Conservation (phyloP, 495 filamentous ascomycete genomes). For the Hypoxylon intermedium region DNA sequence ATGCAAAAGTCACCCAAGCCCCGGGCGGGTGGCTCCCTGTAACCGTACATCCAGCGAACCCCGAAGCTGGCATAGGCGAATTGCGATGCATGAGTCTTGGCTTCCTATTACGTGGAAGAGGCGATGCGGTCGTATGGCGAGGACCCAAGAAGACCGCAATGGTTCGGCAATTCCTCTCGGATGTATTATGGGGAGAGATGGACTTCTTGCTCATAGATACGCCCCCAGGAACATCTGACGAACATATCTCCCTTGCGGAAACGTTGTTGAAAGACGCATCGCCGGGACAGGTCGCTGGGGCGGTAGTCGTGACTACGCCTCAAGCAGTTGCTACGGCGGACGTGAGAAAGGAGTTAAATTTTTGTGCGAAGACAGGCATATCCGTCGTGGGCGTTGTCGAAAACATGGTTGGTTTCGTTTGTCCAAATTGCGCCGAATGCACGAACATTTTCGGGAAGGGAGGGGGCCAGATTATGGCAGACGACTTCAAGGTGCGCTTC, state of each 20-base stretch:
- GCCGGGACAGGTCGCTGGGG: slow-evolving; percentile 71
- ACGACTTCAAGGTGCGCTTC: slow-evolving; percentile 82
- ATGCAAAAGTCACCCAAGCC: slow-evolving; percentile 86
- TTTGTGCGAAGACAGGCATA: slow-evolving; percentile 86
- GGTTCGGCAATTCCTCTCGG: slow-evolving; percentile 92
- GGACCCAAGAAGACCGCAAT: slow-evolving; percentile 99
- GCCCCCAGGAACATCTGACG: slow-evolving; percentile 93
- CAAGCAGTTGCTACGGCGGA: slow-evolving; percentile 93
- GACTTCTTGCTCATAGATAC: slow-evolving; percentile 96
- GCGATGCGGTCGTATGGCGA: slow-evolving; percentile 94
- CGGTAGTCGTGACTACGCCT: slow-evolving; percentile 94
- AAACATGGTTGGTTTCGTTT: slow-evolving; percentile 98
- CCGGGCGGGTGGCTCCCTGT: slow-evolving; percentile 91
- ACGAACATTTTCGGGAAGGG: slow-evolving; percentile 91
- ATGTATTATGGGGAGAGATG: slow-evolving; percentile 87
- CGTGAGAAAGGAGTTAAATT: slow-evolving; percentile 95
- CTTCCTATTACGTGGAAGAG: slow-evolving; percentile 82
- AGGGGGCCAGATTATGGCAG: slow-evolving; percentile 88
- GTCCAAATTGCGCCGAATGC: slow-evolving; percentile 91
- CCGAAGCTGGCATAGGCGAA: slow-evolving; percentile 61
- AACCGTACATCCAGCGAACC: slow-evolving; percentile 68
- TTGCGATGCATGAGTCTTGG: slow-evolving; percentile 92
- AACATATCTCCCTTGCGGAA: slow-evolving; percentile 94
- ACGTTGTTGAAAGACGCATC: slow-evolving; percentile 72
- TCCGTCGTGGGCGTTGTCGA: slow-evolving; percentile 87